Evolutionary conservation across 192 early-diverging fungal species (phyloP), one percentile per base, ranked within the genome.

Genomic region (Chytriomyces sp.): DNA sequence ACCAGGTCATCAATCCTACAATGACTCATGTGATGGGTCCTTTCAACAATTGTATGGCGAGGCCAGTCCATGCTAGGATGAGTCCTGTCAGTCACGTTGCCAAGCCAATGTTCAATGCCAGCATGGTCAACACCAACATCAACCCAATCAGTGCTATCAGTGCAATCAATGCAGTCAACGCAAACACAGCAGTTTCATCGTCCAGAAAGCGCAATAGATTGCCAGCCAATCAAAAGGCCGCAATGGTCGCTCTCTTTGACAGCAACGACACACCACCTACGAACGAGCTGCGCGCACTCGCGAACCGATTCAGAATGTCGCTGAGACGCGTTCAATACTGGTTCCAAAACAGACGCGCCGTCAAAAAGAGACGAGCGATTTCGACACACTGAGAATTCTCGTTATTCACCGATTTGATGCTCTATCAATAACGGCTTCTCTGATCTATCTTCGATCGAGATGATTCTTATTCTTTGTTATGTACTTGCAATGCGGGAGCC

Each of bases 261-360:
- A 10, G 26, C 10, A 53, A 71, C 69, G 24, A 71, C 69, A n/a
- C 46, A 28, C 69, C 69, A 26, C 10, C 16, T 50, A 71, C 69
- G 44, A 60, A 20, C 7, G 23, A 50, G 44, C 47, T 71, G 20
- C n/a, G 47, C 13, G 50, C 20, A 26, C 10, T 60, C 26, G 47
- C 69, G 8, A 23, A 9, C 10, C 11, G 35, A 26, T 10, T 71
- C 26, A 50, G 69, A 26, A 71, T 43, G 49, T 20, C 44, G 13
- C 47, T 71, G 47, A 20, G 69, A 5, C 71, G 49, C 16, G 60
- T 63, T 28, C 71, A 73, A 60, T 73, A 43, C 20, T 73, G 71
- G 71, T 73, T 73, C 60, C 71, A 73, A 44, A 73, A 73, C 71
- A 18, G 71, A 43, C 71, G 71, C 20, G 45, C 43, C 9, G 20